A percentile compares a stretch with the other conserved stretches of the same genome.
Evolutionary conservation across 177 flowering plant genomes (phyloP).

Genomic region (Tripterygium wilfordii): DNA sequence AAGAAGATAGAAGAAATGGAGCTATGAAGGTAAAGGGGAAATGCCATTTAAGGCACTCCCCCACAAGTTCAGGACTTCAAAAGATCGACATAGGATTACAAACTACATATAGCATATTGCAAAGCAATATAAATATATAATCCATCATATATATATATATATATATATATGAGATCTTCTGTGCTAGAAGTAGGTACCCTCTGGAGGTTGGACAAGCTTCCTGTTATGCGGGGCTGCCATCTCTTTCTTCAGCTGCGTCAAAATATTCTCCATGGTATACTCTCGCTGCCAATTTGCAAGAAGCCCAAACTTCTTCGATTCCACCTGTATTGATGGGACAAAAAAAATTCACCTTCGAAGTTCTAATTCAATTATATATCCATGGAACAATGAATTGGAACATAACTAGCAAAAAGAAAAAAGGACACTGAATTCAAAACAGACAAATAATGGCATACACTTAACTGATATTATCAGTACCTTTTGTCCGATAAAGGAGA

Average conservation of each 20-base stretch:
- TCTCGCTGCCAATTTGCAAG: slow-evolving; percentile 84
- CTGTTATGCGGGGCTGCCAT: slow-evolving; percentile 89
- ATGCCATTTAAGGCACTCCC: slow-evolving; percentile 15
- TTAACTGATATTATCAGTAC: no score
- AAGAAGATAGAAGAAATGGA: slow-evolving; percentile 11
- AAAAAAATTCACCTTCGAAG: no score
- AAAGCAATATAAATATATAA: slow-evolving; percentile 18
- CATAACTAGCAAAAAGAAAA: no score
- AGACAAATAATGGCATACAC: no score
- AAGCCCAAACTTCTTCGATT: slow-evolving; percentile 72
- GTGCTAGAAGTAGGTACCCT: slow-evolving; percentile 81
- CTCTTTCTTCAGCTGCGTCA: slow-evolving; percentile 90
- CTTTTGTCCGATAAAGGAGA: no score
- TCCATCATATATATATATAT: slow-evolving; percentile 7
- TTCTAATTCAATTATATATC: no score
- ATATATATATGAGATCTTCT: slow-evolving; percentile 18
- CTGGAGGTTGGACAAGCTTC: slow-evolving; percentile 91
- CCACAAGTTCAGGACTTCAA: slow-evolving; percentile 15
- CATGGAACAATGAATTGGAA: no score
- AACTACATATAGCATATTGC: slow-evolving; percentile 29
- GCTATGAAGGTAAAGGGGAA: slow-evolving; percentile 15
- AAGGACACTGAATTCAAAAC: no score
- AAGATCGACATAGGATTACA: slow-evolving; percentile 29
- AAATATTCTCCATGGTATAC: slow-evolving; percentile 89
- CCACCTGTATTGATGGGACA: slow-evolving; percentile 45